Base-by-base conservation (phyloP, 352 stramenopile species). In the Phytophthora cryptogea region DNA sequence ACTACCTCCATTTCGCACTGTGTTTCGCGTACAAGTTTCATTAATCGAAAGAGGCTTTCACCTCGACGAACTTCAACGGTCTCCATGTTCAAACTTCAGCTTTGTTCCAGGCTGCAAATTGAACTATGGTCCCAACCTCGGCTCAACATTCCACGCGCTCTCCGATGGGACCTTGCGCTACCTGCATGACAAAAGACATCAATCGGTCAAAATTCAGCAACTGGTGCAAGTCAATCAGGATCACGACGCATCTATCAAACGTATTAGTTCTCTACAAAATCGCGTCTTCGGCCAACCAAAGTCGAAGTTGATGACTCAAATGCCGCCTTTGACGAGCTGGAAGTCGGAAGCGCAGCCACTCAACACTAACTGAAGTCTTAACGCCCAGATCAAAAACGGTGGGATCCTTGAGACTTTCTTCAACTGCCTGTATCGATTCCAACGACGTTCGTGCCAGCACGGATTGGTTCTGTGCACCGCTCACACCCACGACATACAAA, bases 1-100 rank as follows among this genome's bases (percentile, higher is more conserved):
- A 90, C 64, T 8, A 91, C 73, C 7, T 90, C 80, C 30, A 79
- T 67, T 27, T 85, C 81, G 40, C 86, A 85, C 40, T 94, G 78
- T 4, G 61, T 75, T 44, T 89, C 76, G 0, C 54, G 30, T 16
- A 72, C 47, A 4, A 90, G 60, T 20, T 62, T 72, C 60, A 93
- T 37, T 13, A 91, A 11, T 0, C 82, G 66, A 56, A 89, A 93
- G 23, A 70, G 10, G 20, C 35, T 32, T 16, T n/a, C 9, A 10
- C 31, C 30, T 43, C 13, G 8, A 14, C 16, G 26, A 8, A 42
- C 26, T 39, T 67, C 51, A 10, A 14, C 36, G 28, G 17, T 16
- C n/a, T 43, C 36, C 31, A 53, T 63, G 7, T 43, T 43, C 8
- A 43, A 10, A 4, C 8, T 44, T 54, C 3, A 4, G 14, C n/a